Percentiles rank a stretch among this genome's conserved stretches.
Evolutionary conservation across 768 basidiomycete genomes (phyloP).

Genomic region (Phanerodontia chrysosporium): DNA sequence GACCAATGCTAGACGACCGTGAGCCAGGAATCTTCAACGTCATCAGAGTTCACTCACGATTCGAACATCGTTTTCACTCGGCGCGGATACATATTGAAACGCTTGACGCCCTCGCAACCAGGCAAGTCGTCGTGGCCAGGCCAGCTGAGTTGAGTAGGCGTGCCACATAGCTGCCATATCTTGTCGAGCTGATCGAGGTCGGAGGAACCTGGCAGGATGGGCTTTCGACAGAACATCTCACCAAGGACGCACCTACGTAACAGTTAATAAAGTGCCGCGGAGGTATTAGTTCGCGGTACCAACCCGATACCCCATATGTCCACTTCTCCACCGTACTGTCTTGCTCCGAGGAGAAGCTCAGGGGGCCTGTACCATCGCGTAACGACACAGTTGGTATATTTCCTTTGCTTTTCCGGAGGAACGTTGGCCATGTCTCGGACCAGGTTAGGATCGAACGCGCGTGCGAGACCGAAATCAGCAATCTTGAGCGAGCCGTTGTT

Average conservation of each 20-base stretch:
- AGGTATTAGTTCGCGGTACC: slow-evolving; percentile 22
- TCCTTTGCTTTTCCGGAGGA: slow-evolving; percentile 49
- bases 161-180: slow-evolving; percentile 88
- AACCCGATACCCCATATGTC: slow-evolving; percentile 98
- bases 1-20: slow-evolving; percentile 47
- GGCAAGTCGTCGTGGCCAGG: slow-evolving; percentile 71
- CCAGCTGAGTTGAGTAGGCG: slow-evolving; percentile 80
- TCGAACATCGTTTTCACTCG: slow-evolving; percentile 56
- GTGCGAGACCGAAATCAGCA: slow-evolving; percentile 95
- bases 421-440: slow-evolving; percentile 33
- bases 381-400: slow-evolving; percentile 94
- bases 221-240: slow-evolving; percentile 88
- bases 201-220: slow-evolving; percentile 82
- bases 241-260: slow-evolving; percentile 81
- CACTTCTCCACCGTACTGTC: slow-evolving; percentile 88
- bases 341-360: slow-evolving; percentile 84
- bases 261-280: not conserved
- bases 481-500: slow-evolving; percentile 82
- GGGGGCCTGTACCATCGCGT: slow-evolving; percentile 95
- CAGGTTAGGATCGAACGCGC: slow-evolving; percentile 60
- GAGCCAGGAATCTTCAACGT: not conserved
- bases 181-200: slow-evolving; percentile 90
- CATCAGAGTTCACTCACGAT: slow-evolving; percentile 39
- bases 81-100: slow-evolving; percentile 50
- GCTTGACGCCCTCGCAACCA: slow-evolving; percentile 75